Evolutionary conservation across 2,329 filamentous ascomycete species (phyloP).

Genomic region (Claviceps lovelessii): DNA sequence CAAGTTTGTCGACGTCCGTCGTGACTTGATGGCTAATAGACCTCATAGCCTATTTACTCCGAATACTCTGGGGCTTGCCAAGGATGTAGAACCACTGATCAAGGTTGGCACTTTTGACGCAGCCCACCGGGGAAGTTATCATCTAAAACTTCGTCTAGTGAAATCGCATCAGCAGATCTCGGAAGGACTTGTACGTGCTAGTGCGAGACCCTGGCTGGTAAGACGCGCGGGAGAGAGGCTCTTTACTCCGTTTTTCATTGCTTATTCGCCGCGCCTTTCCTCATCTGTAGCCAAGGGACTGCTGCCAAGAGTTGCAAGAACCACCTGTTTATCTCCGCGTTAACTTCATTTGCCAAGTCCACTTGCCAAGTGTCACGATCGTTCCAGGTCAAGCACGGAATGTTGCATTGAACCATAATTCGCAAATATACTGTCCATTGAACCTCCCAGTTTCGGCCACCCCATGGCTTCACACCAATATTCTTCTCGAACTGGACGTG

Average conservation of each 20-base stretch:
- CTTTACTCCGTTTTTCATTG: not conserved
- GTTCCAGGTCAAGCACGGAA: not conserved
- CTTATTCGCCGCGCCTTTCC: not conserved
- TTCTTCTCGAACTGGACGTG: not conserved
- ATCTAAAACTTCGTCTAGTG: not conserved
- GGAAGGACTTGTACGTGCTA: conserved; percentile 1
- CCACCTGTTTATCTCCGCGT: not conserved
- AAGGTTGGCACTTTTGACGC: conserved; percentile 1
- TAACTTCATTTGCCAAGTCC: not conserved
- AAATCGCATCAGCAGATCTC: not conserved
- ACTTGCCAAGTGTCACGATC: not conserved
- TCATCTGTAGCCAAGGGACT: not conserved
- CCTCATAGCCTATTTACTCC: conserved; percentile 4
- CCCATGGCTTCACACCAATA: not conserved
- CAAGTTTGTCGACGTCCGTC: not conserved
- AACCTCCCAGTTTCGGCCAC: not conserved
- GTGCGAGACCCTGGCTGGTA: not conserved
- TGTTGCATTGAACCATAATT: not conserved
- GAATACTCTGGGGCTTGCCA: conserved; percentile 1
- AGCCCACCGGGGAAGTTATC: not conserved
- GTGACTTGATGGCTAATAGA: not conserved
- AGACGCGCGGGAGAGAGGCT: not conserved
- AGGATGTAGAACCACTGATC: not conserved
- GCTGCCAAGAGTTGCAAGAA: not conserved
- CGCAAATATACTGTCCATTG: not conserved